Evolutionary conservation across 805 yeast genomes (phyloP).

Genomic region (Starmerella floris): DNA sequence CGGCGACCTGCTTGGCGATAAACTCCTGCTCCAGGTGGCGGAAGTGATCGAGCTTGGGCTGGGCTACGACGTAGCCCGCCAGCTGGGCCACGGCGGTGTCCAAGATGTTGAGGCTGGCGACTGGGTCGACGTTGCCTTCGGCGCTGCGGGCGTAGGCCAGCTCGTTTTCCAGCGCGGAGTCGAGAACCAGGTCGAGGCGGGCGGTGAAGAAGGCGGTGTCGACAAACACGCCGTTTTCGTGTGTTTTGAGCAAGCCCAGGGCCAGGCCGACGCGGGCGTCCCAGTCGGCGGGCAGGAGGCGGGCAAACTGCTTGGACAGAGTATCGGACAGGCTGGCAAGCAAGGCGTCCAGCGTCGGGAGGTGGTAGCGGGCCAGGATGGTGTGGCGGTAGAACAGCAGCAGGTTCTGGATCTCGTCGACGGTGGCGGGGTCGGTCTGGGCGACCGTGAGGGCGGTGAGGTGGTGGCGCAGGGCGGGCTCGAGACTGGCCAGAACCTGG

Average conservation of each 20-base stretch:
- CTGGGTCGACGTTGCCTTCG: slow-evolving; percentile 13
- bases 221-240: slow-evolving; percentile 26
- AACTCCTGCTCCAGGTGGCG: slow-evolving; percentile 22
- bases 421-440: slow-evolving; percentile 43
- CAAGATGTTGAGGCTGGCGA: slow-evolving; percentile 27
- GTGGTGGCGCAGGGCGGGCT: slow-evolving; percentile 47
- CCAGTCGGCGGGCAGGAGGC: slow-evolving; percentile 49
- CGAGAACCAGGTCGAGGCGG: slow-evolving; percentile 25
- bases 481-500: slow-evolving; percentile 39
- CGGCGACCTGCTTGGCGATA: slow-evolving; percentile 21
- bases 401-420: slow-evolving; percentile 48
- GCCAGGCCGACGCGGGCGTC: slow-evolving; percentile 38
- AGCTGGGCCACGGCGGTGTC: slow-evolving; percentile 26
- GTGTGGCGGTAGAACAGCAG: slow-evolving; percentile 45
- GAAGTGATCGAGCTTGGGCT: slow-evolving; percentile 24
- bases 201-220: slow-evolving; percentile 12
- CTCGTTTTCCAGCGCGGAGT: slow-evolving; percentile 25
- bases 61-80: slow-evolving; percentile 24
- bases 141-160: slow-evolving; percentile 14
- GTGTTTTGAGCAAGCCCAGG: slow-evolving; percentile 42
- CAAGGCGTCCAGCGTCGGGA: slow-evolving; percentile 22
- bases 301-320: slow-evolving; percentile 32
- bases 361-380: slow-evolving; percentile 44
- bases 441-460: slow-evolving; percentile 56
- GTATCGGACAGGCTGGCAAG: slow-evolving; percentile 27